A percentile compares a stretch with the other conserved stretches of the same genome.
Evolutionary conservation across 805 yeast genomes (phyloP).

Genomic region (Wickerhamiella kazuoi): DNA sequence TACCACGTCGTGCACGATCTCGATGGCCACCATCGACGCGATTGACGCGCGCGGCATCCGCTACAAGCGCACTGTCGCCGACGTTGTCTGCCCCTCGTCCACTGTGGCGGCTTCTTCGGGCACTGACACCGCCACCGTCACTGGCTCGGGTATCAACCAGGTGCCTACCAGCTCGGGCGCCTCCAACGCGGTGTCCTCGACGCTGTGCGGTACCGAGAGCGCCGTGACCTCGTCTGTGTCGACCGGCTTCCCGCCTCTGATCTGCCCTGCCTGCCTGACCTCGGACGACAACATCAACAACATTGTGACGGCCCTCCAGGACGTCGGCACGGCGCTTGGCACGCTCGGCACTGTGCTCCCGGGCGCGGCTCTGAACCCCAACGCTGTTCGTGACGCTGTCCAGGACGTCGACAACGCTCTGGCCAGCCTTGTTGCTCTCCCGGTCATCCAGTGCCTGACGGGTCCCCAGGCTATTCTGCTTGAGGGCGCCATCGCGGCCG

Average conservation of each 20-base stretch:
- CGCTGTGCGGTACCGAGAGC: neutral
- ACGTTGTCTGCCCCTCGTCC: no score
- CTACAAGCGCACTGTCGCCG: no score
- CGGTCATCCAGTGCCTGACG: neutral
- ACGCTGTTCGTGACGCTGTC: neutral
- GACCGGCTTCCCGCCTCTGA: neutral
- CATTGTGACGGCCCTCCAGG: neutral
- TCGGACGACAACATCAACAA: neutral
- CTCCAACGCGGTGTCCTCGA: no score
- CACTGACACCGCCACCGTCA: no score
- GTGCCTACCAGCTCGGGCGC: no score
- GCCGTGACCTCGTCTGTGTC: neutral
- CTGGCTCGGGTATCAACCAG: no score
- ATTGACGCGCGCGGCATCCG: no score
- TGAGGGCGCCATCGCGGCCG: neutral
- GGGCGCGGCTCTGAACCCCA: neutral
- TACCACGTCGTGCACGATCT: no score
- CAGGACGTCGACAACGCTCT: neutral
- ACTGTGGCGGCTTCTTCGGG: no score
- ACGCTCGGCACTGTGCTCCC: neutral
- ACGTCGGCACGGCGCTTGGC: neutral
- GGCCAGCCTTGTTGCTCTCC: neutral
- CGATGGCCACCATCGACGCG: no score
- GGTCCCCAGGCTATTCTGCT: neutral
- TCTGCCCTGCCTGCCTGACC: neutral